Conservation (phyloP, 176 grass and related monocot species). For the Elaeis guineensis region DNA sequence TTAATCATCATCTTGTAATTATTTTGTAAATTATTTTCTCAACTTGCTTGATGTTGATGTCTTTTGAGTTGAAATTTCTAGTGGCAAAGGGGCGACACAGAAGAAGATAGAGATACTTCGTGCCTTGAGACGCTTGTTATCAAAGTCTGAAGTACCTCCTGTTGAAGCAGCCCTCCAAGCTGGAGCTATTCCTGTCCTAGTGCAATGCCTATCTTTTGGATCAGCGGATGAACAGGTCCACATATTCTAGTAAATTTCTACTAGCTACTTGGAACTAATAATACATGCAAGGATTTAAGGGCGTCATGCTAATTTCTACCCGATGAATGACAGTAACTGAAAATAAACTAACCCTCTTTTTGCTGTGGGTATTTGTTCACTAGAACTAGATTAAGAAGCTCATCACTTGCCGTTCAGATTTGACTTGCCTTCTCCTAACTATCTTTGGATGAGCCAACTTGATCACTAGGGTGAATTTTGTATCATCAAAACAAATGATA, state of each 20-base stretch:
- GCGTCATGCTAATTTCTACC: too few species aligned
- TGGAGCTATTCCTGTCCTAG: slow-evolving; percentile 69
- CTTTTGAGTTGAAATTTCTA: slow-evolving; percentile 20
- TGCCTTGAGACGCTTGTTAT: slow-evolving; percentile 70
- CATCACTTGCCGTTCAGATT: too few species aligned
- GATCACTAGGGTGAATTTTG: too few species aligned
- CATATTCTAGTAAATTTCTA: neutral
- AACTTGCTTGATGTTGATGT: slow-evolving; percentile 6
- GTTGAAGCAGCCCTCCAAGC: slow-evolving; percentile 75
- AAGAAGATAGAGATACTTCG: slow-evolving; percentile 68
- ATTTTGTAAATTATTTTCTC: slow-evolving; percentile 6
- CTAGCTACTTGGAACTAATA: too few species aligned
- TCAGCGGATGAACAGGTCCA: slow-evolving; percentile 86
- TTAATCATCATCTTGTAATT: neutral
- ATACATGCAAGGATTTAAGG: too few species aligned
- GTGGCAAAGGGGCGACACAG: slow-evolving; percentile 66
- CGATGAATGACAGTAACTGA: too few species aligned
- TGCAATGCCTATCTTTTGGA: slow-evolving; percentile 88
- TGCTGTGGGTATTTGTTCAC: too few species aligned
- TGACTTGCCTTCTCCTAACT: too few species aligned
- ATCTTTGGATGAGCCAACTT: too few species aligned
- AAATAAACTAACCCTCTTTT: too few species aligned
- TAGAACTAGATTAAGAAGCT: too few species aligned
- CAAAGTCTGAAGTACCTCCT: slow-evolving; percentile 83
- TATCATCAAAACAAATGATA: too few species aligned